Evolutionary conservation across 495 filamentous ascomycete genomes (phyloP).

Genomic region (Trichocladium antarcticum): DNA sequence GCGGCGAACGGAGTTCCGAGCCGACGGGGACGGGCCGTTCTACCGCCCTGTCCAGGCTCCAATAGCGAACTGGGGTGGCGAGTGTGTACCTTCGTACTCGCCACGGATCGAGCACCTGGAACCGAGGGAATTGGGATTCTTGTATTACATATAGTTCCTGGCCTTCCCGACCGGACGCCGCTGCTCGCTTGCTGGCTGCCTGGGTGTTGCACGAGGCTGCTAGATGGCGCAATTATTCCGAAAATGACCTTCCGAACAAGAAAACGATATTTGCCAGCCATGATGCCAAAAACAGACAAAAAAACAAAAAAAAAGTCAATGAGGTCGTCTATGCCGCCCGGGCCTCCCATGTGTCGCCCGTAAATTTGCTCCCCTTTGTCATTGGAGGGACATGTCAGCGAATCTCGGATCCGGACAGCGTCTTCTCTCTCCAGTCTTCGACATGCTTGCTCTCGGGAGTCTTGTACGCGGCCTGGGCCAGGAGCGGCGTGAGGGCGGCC

Average conservation of each 20-base stretch:
- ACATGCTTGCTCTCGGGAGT: slow-evolving; percentile 6
- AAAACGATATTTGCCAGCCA: background rate
- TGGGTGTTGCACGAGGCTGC: background rate
- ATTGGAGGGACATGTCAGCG: background rate
- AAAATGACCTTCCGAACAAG: background rate
- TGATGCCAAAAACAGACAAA: slow-evolving; percentile 2
- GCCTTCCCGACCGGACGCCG: background rate
- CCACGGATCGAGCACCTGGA: background rate
- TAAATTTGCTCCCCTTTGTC: too few relatives aligned
- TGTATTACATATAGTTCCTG: background rate
- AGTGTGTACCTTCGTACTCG: too few relatives aligned
- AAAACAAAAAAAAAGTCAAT: background rate
- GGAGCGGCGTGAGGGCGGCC: slow-evolving; percentile 16
- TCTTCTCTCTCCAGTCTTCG: slow-evolving; percentile 12
- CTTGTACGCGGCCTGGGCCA: slow-evolving; percentile 14
- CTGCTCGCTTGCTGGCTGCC: background rate
- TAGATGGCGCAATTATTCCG: background rate
- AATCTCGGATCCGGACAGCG: slow-evolving; percentile 14
- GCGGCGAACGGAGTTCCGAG: too few relatives aligned
- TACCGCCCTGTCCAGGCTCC: too few relatives aligned
- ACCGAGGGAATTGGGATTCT: background rate
- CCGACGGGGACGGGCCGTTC: too few relatives aligned
- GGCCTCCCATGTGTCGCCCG: background rate
- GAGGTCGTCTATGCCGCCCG: background rate
- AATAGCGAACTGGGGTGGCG: too few relatives aligned